Conservation (phyloP, 78 protist species). For the Dictyostelium brefeldianum region DNA sequence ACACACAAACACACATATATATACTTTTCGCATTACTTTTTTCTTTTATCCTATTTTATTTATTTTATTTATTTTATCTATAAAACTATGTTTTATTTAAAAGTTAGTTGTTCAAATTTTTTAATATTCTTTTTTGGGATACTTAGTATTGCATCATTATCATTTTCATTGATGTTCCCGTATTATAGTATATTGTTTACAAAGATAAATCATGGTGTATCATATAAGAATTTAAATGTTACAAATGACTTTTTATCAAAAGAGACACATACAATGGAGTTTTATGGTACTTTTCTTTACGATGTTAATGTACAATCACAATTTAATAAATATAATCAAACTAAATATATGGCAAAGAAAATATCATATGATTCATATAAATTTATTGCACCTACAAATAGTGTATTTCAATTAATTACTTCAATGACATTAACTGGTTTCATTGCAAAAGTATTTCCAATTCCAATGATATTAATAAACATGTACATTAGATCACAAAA, state of each 20-base stretch:
- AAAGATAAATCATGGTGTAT: not conserved
- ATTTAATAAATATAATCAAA: not conserved
- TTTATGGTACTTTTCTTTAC: not conserved
- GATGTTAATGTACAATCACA: not conserved
- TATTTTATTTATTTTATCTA: no score
- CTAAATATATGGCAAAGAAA: not conserved
- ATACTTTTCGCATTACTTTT: no score
- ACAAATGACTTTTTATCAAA: not conserved
- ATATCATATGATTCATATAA: slow-evolving; percentile 4
- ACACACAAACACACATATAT: no score
- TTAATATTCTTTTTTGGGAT: not conserved
- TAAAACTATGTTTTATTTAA: not conserved
- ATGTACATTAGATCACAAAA: not conserved
- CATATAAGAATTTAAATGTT: not conserved
- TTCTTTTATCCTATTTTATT: no score
- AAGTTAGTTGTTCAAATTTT: not conserved
- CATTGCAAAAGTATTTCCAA: not conserved
- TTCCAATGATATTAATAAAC: not conserved
- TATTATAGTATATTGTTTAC: not conserved
- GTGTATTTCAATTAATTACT: not conserved
- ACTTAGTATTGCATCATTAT: not conserved
- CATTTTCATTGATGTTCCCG: slow-evolving; percentile 8
- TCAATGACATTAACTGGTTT: not conserved
- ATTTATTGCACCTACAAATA: not conserved
- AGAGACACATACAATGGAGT: not conserved